Conservation (phyloP, 192 early-diverging fungal species). For the Backusella macrospora region DNA sequence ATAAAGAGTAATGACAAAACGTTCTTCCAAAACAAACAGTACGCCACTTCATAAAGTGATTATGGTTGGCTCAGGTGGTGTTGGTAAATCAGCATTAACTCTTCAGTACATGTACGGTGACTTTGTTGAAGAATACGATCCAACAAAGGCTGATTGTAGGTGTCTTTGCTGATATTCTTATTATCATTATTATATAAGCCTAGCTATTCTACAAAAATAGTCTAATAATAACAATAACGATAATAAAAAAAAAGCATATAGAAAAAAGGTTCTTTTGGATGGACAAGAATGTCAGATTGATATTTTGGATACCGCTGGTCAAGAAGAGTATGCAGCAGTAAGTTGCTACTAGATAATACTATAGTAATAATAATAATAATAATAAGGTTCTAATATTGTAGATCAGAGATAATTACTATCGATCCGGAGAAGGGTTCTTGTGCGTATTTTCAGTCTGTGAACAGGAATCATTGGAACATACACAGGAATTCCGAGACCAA, state of each 20-base stretch:
- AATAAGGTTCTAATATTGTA: slow-evolving; percentile 13
- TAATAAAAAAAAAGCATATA: slow-evolving; percentile 53
- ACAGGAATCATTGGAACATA: slow-evolving; percentile 77
- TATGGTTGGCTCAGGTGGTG: slow-evolving; percentile 91
- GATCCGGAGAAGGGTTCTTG: slow-evolving; percentile 83
- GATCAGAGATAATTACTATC: slow-evolving; percentile 87
- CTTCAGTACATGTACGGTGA: slow-evolving; percentile 92
- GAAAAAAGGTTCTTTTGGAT: slow-evolving; percentile 80
- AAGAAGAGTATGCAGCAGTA: slow-evolving; percentile 90
- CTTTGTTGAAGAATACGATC: slow-evolving; percentile 94
- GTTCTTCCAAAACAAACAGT: slow-evolving; percentile 55
- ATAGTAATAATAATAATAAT: too few relatives aligned
- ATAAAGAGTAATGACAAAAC: slow-evolving; percentile 62
- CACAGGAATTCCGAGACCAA: slow-evolving; percentile 85
- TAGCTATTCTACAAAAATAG: not conserved
- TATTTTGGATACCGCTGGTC: slow-evolving; percentile 88
- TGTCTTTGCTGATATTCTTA: not conserved
- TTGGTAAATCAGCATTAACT: slow-evolving; percentile 88
- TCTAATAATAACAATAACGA: not conserved
- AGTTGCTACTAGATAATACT: slow-evolving; percentile 18
- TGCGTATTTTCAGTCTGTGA: slow-evolving; percentile 86
- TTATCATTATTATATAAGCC: not conserved
- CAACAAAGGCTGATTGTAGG: slow-evolving; percentile 83
- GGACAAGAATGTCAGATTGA: slow-evolving; percentile 82
- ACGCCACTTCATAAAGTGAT: slow-evolving; percentile 88